Base-by-base conservation (phyloP, 23 red algal species). In the Gracilaria domingensis region DNA sequence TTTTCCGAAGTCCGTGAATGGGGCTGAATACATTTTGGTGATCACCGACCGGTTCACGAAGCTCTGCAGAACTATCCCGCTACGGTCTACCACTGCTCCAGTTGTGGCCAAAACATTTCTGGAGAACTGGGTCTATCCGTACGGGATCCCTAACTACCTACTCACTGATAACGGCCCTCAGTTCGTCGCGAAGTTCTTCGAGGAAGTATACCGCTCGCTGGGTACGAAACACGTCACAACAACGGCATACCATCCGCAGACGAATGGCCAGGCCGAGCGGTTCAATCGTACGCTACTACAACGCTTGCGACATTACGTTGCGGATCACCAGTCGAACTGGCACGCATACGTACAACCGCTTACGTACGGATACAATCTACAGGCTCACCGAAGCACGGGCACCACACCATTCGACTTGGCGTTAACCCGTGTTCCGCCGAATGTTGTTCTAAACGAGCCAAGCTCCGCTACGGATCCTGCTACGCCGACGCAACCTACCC, bases 11-110 rank as follows among this genome's bases (percentile, higher is more conserved):
- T 81, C 73, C 33, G 2, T 54, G 18, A 72, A 16, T 21, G 76
- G 59, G 0, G 5, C 72, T 33, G n/a, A 49, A 6, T 92, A 29
- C 61, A 48, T 83, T 20, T n/a, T 92, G 0, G 60, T 92, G 18
- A 82, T 92, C 23, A 82, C 75, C 50, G 78, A 59, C 40, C 3
- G 78, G 30, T 84, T 71, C 65, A 47, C 35, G 4, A 92, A 92
- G 61, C 13, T 83, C 35, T 6, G 36, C 3, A 51, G 65, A n/a
- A 42, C 78, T 64, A 74, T 92, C n/a, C 76, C 88, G 14, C 9
- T 76, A 8, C 65, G 61, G 37, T 37, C 66, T n/a, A 85, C 45
- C 11, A 45, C 64, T 1, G 80, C 79, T 6, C 36, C 66, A 1
- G 69, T 44, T 1, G 69, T 75, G 6, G 69, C 36, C 37, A 42